Percentiles rank a stretch among this genome's conserved stretches.
Conservation (phyloP, 805 yeast species). For the Grigorovia humatica region DNA sequence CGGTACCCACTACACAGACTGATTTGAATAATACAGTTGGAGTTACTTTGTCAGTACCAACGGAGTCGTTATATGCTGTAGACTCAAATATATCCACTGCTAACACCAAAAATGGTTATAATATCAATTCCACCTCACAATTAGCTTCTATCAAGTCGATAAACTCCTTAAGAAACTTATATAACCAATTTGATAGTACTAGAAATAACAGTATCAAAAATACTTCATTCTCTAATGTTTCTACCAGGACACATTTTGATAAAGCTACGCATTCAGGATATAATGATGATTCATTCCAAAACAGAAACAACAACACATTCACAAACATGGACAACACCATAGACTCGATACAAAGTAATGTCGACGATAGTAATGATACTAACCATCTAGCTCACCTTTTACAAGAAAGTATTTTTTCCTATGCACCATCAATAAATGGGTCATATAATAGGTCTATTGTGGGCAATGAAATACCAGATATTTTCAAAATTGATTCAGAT, state of each 20-base stretch:
- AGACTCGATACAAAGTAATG: background rate
- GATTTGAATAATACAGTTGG: slow-evolving; percentile 6
- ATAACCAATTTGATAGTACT: background rate
- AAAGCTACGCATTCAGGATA: background rate
- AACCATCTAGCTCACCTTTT: slow-evolving; percentile 5
- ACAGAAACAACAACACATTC: background rate
- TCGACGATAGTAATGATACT: background rate
- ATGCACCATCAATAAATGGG: slow-evolving; percentile 8
- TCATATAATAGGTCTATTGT: slow-evolving; percentile 12
- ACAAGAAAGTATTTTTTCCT: slow-evolving; percentile 16
- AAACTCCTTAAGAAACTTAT: slow-evolving; percentile 1
- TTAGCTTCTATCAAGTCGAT: slow-evolving; percentile 2
- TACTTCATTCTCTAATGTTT: background rate
- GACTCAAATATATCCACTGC: background rate
- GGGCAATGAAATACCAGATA: slow-evolving; percentile 23
- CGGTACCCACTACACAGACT: slow-evolving; percentile 4
- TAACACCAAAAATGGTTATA: background rate
- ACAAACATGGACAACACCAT: background rate
- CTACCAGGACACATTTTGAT: background rate
- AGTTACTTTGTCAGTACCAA: background rate
- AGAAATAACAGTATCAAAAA: background rate
- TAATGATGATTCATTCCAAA: background rate
- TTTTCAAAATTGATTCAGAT: slow-evolving; percentile 8
- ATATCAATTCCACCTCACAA: background rate
- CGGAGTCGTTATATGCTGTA: background rate